Base-by-base conservation (phyloP, 495 filamentous ascomycete genomes). In the Pseudomonodictys pantanalensis region DNA sequence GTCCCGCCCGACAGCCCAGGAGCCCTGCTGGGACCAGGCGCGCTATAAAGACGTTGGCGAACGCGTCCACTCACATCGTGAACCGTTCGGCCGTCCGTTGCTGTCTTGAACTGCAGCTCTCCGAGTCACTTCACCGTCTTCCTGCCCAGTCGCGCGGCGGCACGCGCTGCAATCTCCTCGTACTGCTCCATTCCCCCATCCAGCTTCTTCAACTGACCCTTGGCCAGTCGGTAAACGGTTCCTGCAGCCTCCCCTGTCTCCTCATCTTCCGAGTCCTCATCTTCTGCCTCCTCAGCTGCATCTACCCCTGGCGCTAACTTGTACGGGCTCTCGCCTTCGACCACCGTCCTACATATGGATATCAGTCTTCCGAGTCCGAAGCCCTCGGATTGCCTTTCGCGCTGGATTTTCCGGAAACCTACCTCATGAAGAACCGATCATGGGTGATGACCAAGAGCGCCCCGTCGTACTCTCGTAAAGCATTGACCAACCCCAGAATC, bases 361-460 rank as follows among this genome's bases (percentile, higher is more conserved):
- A 45, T 62, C 26, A 62, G 29, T 48, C 35, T 9, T 29, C 18
- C 3, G n/a, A 15, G 18, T 22, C 29, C 44, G 32, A 23, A 48
- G 17, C n/a, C n/a, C n/a, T n/a, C n/a, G n/a, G n/a, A n/a, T n/a
- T n/a, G n/a, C n/a, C n/a, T n/a, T n/a, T n/a, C n/a, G n/a, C n/a
- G n/a, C n/a, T n/a, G n/a, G n/a, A n/a, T n/a, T 18, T 18, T n/a
- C 18, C 18, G 43, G 3, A 28, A 1, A 87, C 85, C 0, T 79
- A 80, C 30, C 82, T 78, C 41, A 91, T 71, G 58, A 91, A 81
- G 75, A 85, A 95, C 8, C 89, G 78, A 66, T 95, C 89, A 67
- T 95, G 89, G 10, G 82, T 86, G 1, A 92, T 83, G 2, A 91
- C 50, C 58, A 92, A 64, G 2, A 92, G 78, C 0, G 88, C 88